Evolutionary conservation across 2,329 filamentous ascomycete genomes (phyloP).

Genomic region (Monosporascus sp.): DNA sequence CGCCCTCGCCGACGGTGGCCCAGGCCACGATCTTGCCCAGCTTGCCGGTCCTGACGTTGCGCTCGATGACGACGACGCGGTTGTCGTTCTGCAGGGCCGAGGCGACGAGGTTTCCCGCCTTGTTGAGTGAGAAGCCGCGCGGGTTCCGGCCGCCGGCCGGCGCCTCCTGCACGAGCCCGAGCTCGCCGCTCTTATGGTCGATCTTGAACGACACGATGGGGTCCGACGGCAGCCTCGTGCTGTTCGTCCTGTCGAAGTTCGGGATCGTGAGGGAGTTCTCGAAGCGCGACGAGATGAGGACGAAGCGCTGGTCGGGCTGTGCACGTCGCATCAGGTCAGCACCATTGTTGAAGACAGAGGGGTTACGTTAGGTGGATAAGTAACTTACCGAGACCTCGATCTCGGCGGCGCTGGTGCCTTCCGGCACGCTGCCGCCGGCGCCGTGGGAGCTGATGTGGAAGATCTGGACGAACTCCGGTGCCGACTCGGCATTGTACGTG

Average conservation of each 20-base stretch:
- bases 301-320: conserved; percentile 54
- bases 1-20: conserved; percentile 34
- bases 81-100: conserved; percentile 59
- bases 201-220: conserved; percentile 60
- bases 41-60: conserved; percentile 55
- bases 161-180: conserved; percentile 52
- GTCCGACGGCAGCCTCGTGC: conserved; percentile 49
- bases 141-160: conserved; percentile 61
- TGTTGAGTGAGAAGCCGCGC: conserved; percentile 63
- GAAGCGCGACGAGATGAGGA: conserved; percentile 64
- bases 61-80: conserved; percentile 55
- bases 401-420: conserved; percentile 47
- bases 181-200: conserved; percentile 44
- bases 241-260: conserved; percentile 40
- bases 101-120: conserved; percentile 57
- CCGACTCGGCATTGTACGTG: conserved; percentile 38
- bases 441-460: conserved; percentile 46
- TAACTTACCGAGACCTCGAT: conserved; percentile 52
- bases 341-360: too few species aligned
- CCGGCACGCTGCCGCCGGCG: conserved; percentile 33
- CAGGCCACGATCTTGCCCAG: conserved; percentile 43
- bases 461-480: conserved; percentile 40
- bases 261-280: conserved; percentile 49
- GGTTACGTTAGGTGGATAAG: too few species aligned
- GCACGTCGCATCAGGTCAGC: neutral